Conservation (phyloP, 2,329 filamentous ascomycete genomes). For the Penicillium griseofulvum region DNA sequence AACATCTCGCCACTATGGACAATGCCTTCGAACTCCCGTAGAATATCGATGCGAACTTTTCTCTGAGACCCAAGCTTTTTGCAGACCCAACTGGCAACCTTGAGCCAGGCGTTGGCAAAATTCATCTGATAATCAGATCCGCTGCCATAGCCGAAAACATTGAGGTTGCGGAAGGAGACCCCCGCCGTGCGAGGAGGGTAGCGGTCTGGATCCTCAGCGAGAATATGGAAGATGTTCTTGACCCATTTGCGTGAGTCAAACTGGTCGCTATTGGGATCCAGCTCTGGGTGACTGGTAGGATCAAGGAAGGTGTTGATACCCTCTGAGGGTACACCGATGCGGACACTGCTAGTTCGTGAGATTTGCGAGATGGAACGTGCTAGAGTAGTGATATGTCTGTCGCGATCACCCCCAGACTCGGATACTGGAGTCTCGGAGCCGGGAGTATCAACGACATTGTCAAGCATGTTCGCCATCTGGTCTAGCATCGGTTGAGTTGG, state of each 20-base stretch:
- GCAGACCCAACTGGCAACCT: slow-evolving; percentile 30
- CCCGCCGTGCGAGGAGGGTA: slow-evolving; percentile 38
- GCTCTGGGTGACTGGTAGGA: slow-evolving; percentile 32
- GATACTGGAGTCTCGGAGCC: not conserved
- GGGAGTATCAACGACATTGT: not conserved
- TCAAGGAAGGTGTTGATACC: slow-evolving; percentile 39
- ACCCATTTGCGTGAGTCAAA: slow-evolving; percentile 49
- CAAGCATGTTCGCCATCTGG: not conserved
- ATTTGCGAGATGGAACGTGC: slow-evolving; percentile 33
- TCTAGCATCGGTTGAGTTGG: not conserved
- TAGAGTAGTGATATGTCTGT: slow-evolving; percentile 28
- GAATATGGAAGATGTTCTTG: slow-evolving; percentile 39
- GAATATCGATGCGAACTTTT: slow-evolving; percentile 54
- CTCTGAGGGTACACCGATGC: not conserved
- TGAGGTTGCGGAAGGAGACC: slow-evolving; percentile 46
- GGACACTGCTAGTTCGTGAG: slow-evolving; percentile 24
- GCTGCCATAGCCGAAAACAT: slow-evolving; percentile 45
- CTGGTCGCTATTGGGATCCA: slow-evolving; percentile 42
- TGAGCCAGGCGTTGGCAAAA: slow-evolving; percentile 45
- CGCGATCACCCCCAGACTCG: slow-evolving; percentile 23
- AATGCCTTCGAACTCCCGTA: slow-evolving; percentile 62
- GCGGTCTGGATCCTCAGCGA: slow-evolving; percentile 30
- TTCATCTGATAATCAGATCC: slow-evolving; percentile 47
- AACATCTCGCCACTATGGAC: slow-evolving; percentile 57
- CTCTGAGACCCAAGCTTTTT: slow-evolving; percentile 32